Evolutionary conservation across 139 green algal species (phyloP), one percentile per base, ranked within the genome.

Genomic region (Auxenochlorella pyrenoidosa): DNA sequence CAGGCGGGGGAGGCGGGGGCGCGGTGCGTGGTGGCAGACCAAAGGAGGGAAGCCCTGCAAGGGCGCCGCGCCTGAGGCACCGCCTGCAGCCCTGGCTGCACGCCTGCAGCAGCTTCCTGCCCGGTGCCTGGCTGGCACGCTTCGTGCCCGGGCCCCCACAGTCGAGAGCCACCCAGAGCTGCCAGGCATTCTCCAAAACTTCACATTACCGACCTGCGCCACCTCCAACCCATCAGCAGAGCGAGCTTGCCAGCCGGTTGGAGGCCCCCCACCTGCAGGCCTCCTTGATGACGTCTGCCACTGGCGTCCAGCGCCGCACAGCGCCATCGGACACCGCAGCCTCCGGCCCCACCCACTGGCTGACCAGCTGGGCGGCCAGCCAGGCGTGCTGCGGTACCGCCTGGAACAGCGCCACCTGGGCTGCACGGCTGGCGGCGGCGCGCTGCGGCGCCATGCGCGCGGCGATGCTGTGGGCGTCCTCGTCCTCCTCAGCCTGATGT

Each of bases 311-410:
- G 30, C 60, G 80, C 71, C 60, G 58, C 40, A 79, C 72, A 43
- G 63, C 60, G 40, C 41, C 26, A 43, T 73, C 66, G 15, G 47
- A 81, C 2, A 86, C 83, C 30, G 58, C 58, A 40, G 73, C 76
- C 70, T 86, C 79, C 36, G 87, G 86, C 28, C 58, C 86, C 40
- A 87, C 82, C 44, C 84, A 90, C 73, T 94, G 88, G n/a, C 89
- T 93, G n/a, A 94, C 24, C 66, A 94, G 83, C 63, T 91, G 84
- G 15, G 87, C 71, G 5, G 87, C 90, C 47, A 94, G 84, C 83
- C 66, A 80, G 40, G 47, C 36, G 63, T 82, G 75, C 82, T 89
- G 84, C n/a, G 84, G 77, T 36, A 91, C 79, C 38, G 79, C 76
- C 5, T n/a, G 43, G 43, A 85, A 84, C 41, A 85, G 51, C 41